Conservation (phyloP, 306 rosid genomes). For the Glycine soja region DNA sequence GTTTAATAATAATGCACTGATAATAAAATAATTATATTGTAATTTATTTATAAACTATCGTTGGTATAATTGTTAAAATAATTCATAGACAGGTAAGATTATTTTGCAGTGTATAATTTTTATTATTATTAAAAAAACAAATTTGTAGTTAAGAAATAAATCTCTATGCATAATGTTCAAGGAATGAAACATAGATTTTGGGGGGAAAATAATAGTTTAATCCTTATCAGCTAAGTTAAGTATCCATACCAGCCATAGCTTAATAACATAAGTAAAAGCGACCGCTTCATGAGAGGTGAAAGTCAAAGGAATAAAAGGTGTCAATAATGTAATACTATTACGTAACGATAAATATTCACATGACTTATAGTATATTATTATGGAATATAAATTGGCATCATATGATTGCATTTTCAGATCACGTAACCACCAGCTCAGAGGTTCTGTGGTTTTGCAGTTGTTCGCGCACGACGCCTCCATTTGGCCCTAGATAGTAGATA, state of each 20-base stretch:
- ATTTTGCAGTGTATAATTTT: too few species aligned
- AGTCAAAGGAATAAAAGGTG: slow-evolving; percentile 26
- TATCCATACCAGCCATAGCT: not conserved
- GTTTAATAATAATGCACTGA: too few species aligned
- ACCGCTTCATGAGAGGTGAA: not conserved
- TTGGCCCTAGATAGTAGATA: slow-evolving; percentile 51
- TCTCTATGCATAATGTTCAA: not conserved
- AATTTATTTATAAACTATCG: too few species aligned
- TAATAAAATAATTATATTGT: too few species aligned
- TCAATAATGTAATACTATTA: not conserved
- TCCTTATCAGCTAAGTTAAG: slow-evolving; percentile 6
- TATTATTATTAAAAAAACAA: not conserved
- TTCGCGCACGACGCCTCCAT: slow-evolving; percentile 57
- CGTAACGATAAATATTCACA: not conserved
- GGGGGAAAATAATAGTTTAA: not conserved
- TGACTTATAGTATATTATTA: slow-evolving; percentile 19
- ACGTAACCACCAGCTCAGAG: slow-evolving; percentile 42
- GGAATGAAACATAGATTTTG: not conserved
- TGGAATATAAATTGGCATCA: slow-evolving; percentile 36
- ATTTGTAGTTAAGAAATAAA: not conserved
- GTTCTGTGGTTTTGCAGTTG: slow-evolving; percentile 40
- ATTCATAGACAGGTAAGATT: too few species aligned
- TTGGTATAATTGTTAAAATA: too few species aligned
- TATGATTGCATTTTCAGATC: slow-evolving; percentile 32
- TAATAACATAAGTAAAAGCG: not conserved